A percentile compares a stretch with the other conserved stretches of the same genome.
These are phyloP conservation scores for Akanthomyces lecanii DNA, from an alignment of 2,329 filamentous ascomycete genomes.

Conservation along the genomic window DNA sequence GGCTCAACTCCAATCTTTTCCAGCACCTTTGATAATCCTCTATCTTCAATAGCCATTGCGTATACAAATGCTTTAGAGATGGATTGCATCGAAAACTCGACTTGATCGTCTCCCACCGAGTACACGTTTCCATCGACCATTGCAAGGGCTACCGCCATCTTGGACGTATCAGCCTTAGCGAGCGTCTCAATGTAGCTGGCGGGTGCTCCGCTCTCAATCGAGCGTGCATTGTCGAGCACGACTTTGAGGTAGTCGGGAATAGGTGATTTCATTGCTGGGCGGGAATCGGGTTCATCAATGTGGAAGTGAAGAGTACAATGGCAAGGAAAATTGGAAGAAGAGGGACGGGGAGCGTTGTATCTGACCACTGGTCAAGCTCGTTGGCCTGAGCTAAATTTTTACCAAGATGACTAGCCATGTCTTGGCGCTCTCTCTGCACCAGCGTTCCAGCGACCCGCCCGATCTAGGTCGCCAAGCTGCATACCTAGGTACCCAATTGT, in stretches of 20 bases:
- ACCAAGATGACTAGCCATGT: too few relatives aligned
- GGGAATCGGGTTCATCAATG: background rate
- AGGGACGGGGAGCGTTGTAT: too few relatives aligned
- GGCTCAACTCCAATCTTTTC: constrained; percentile 39
- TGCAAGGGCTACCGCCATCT: constrained; percentile 34
- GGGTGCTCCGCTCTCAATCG: constrained; percentile 28
- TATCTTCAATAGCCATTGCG: constrained; percentile 36
- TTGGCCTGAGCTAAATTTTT: too few relatives aligned
- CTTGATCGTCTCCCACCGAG: constrained; percentile 34
- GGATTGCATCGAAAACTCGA: constrained; percentile 40
- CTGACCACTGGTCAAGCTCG: background rate
- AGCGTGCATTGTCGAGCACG: constrained; percentile 30
- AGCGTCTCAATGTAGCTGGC: constrained; percentile 37
- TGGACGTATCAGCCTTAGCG: constrained; percentile 35
- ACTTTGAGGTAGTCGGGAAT: constrained; percentile 32
- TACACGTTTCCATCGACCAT: constrained; percentile 38
- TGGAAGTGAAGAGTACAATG: too few relatives aligned
- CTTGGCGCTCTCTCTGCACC: too few relatives aligned
- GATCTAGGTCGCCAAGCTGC: too few relatives aligned
- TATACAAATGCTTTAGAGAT: constrained; percentile 40
- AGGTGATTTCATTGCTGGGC: constrained; percentile 29
- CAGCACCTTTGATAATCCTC: constrained; percentile 31
- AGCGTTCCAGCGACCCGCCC: too few relatives aligned
- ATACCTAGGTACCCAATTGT: too few relatives aligned
- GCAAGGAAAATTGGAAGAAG: too few relatives aligned